Conservation (phyloP, 139 green algal species). For the Picochlorum sp. region DNA sequence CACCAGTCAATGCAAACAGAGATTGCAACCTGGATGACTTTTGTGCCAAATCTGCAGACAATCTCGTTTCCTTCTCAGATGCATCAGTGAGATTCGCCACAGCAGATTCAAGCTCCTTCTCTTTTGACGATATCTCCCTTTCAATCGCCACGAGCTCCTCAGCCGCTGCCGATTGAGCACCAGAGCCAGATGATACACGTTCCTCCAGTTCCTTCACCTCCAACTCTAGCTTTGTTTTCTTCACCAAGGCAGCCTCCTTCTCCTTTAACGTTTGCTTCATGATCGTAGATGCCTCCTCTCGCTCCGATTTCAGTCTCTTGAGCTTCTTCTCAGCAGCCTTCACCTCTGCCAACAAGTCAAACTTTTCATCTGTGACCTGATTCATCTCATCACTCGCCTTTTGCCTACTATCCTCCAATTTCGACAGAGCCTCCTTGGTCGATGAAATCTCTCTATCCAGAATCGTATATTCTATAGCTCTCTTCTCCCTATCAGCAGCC, state of each 20-base stretch:
- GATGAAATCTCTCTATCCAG: slow-evolving; percentile 75
- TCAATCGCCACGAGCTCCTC: slow-evolving; percentile 30
- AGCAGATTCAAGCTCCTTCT: slow-evolving; percentile 27
- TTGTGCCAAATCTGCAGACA: slow-evolving; percentile 16
- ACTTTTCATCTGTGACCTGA: slow-evolving; percentile 23
- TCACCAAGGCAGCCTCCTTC: slow-evolving; percentile 31
- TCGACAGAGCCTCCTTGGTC: slow-evolving; percentile 42
- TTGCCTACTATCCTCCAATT: slow-evolving; percentile 40
- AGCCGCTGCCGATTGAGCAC: slow-evolving; percentile 8
- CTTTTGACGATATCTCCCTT: slow-evolving; percentile 27
- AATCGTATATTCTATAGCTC: slow-evolving; percentile 86
- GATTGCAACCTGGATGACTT: slow-evolving; percentile 26
- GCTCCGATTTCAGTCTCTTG: slow-evolving; percentile 19
- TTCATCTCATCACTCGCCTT: slow-evolving; percentile 18
- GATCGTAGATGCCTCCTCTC: slow-evolving; percentile 13
- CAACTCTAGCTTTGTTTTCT: slow-evolving; percentile 44
- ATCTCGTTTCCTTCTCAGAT: slow-evolving; percentile 16
- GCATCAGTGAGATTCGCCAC: slow-evolving; percentile 23
- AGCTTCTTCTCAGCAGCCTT: slow-evolving; percentile 51
- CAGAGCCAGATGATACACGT: background rate
- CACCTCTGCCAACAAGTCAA: slow-evolving; percentile 17
- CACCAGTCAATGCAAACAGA: slow-evolving; percentile 71
- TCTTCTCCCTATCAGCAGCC: slow-evolving; percentile 63
- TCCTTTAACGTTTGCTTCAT: slow-evolving; percentile 18
- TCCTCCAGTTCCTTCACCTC: slow-evolving; percentile 68